Evolutionary conservation across 371 early-diverging fungal species (phyloP).

Genomic region (Apophysomyces elegans): DNA sequence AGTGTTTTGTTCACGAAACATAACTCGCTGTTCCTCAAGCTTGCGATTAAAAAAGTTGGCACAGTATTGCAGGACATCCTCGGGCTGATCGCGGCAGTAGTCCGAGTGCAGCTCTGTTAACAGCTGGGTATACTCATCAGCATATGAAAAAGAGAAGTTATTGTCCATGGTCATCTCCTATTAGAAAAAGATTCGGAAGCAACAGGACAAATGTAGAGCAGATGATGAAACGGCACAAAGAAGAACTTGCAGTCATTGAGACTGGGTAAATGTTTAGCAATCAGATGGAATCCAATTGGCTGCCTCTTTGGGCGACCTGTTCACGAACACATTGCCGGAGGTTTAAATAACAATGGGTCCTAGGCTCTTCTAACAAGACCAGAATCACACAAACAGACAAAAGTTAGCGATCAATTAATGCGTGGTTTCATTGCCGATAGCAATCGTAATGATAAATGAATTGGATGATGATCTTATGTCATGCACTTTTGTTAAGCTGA

Average conservation of each 20-base stretch:
- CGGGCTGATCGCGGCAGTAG: conserved; percentile 45
- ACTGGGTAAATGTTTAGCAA: too few relatives aligned
- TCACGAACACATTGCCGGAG: too few relatives aligned
- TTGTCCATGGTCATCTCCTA: conserved; percentile 12
- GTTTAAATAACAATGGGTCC: too few relatives aligned
- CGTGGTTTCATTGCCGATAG: too few relatives aligned
- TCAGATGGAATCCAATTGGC: too few relatives aligned
- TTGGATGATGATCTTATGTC: too few relatives aligned
- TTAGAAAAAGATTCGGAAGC: not conserved
- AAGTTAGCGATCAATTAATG: too few relatives aligned
- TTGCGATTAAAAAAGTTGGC: conserved; percentile 80
- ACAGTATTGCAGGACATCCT: conserved; percentile 87
- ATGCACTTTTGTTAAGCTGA: too few relatives aligned
- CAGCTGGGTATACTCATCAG: conserved; percentile 36
- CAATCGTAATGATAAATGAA: too few relatives aligned
- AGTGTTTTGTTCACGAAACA: conserved; percentile 17
- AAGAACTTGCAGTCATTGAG: not conserved
- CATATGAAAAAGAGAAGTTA: conserved; percentile 21
- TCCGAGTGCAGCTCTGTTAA: conserved; percentile 32
- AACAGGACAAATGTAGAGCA: conserved; percentile 3
- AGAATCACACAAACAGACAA: too few relatives aligned
- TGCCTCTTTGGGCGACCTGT: too few relatives aligned
- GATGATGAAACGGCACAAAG: conserved; percentile 4
- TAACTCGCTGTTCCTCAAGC: conserved; percentile 63
- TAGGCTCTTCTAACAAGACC: too few relatives aligned